Base-by-base conservation (phyloP, 345 rosid species). In the Dimocarpus longan region DNA sequence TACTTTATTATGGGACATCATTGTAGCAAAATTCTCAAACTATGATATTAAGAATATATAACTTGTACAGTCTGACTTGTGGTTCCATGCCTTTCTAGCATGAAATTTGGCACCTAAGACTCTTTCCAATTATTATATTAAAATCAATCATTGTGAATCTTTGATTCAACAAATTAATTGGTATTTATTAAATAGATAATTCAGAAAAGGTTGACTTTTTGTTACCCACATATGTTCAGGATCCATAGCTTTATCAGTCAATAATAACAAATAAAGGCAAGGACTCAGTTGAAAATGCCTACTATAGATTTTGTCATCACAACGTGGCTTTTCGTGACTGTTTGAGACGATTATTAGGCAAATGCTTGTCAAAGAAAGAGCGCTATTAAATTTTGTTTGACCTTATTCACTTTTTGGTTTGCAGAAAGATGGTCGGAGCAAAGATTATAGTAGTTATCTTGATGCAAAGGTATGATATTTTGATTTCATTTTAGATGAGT, bases 341-440 rank as follows among this genome's bases (percentile, higher is more conserved):
- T 56, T 16, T 15, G 65, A 8, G 42, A 26, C 48, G 8, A 32
- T 32, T 32, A 21, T 10, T 1, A 16, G 74, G 44, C 8, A 46
- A 56, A 66, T 59, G 52, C 68, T 65, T 40, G 71, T 52, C 44
- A 65, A 9, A 69, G 66, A 64, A 12, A 26, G 24, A 18, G 15
- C 32, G 40, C 18, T 72, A 9, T 12, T 48, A 70, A n/a, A 67
- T 68, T 52, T 59, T 15, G 46, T 75, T 71, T 78, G 26, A 85
- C 73, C 56, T 66, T 42, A 44, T 85, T 77, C 50, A 66, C 9
- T 68, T 74, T 83, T 81, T 87, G 63, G 54, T 82, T 64, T 86
- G 81, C 92, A 96, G 99, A 96, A 88, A 87, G 97, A 93, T 76
- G 99, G 99, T 69, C 70, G 69, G 62, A 96, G 96, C 90, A 83